phyloP scores from a whole-genome alignment of 139 green algal species.

The Dunaliella primolecta region DNA sequence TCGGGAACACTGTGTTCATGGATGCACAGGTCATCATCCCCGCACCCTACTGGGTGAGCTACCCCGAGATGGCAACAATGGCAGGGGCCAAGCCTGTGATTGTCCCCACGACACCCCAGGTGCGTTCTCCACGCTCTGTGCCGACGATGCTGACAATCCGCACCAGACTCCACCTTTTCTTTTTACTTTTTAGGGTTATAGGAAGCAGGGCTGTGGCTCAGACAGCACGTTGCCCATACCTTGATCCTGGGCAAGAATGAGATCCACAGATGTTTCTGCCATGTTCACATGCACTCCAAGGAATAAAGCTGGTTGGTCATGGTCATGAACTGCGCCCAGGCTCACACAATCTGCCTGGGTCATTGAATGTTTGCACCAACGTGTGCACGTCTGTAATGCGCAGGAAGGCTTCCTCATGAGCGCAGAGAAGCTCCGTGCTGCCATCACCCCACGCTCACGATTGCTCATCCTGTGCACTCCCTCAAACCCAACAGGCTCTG shows the following conservation, averaged over 20 bases:
- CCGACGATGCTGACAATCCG: too few species aligned
- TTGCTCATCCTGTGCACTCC: conserved; percentile 97
- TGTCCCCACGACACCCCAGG: conserved; percentile 52
- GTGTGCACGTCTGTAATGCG: too few species aligned
- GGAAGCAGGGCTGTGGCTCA: too few species aligned
- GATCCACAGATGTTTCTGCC: too few species aligned
- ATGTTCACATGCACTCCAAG: too few species aligned
- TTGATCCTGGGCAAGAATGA: too few species aligned
- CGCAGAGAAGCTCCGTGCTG: conserved; percentile 63
- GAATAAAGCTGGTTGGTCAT: too few species aligned
- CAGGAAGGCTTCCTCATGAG: conserved; percentile 79
- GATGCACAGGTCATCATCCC: conserved; percentile 82
- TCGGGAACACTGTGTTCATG: too few species aligned
- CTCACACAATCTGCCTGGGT: too few species aligned
- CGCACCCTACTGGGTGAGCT: conserved; percentile 95
- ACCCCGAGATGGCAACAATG: conserved; percentile 94
- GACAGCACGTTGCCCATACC: too few species aligned
- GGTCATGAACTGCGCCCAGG: too few species aligned
- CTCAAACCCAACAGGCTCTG: conserved; percentile 91
- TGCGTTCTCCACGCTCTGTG: too few species aligned
- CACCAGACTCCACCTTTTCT: not conserved
- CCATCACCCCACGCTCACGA: conserved; percentile 75
- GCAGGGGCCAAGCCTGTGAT: conserved; percentile 78
- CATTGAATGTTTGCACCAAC: not conserved
- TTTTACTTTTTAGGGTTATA: not conserved